phyloP scores from a whole-genome alignment of 2,329 filamentous ascomycete species.

The Intubia oerlemansii region DNA sequence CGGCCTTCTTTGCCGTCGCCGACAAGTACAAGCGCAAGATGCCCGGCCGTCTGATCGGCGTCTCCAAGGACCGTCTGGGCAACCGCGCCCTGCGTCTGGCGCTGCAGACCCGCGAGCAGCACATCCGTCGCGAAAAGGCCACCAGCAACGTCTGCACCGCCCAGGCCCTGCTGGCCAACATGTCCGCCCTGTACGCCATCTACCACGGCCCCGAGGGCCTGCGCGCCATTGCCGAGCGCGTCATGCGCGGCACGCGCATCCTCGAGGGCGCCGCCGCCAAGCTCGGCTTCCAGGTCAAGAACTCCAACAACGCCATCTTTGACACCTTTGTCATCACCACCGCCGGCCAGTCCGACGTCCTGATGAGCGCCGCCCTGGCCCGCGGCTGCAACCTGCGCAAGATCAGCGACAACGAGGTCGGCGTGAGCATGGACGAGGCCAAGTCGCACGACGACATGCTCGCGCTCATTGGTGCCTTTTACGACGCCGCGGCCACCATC shows the following conservation, averaged over 20 bases:
- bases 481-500: conserved; percentile 3
- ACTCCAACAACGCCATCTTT: conserved; percentile 23
- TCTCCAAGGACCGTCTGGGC: conserved; percentile 78
- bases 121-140: conserved; percentile 88
- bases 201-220: conserved; percentile 80
- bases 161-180: conserved; percentile 83
- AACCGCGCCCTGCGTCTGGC: conserved; percentile 64
- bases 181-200: conserved; percentile 84
- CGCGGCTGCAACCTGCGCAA: conserved; percentile 37
- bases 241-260: conserved; percentile 48
- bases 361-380: conserved; percentile 26
- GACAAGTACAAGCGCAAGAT: conserved; percentile 92
- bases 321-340: conserved; percentile 58
- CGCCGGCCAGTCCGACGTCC: conserved; percentile 20
- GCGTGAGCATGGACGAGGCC: conserved; percentile 57
- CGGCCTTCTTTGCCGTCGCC: conserved; percentile 81
- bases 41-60: conserved; percentile 70
- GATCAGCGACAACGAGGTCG: conserved; percentile 26
- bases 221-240: conserved; percentile 60
- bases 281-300: conserved; percentile 35
- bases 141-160: conserved; percentile 96
- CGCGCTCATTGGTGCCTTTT: conserved; percentile 6
- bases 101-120: conserved; percentile 84
- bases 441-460: conserved; percentile 12
- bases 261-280: conserved; percentile 42